These are phyloP conservation scores for Neurospora terricola DNA, from an alignment of 495 filamentous ascomycete genomes.

Conservation along the genomic window DNA sequence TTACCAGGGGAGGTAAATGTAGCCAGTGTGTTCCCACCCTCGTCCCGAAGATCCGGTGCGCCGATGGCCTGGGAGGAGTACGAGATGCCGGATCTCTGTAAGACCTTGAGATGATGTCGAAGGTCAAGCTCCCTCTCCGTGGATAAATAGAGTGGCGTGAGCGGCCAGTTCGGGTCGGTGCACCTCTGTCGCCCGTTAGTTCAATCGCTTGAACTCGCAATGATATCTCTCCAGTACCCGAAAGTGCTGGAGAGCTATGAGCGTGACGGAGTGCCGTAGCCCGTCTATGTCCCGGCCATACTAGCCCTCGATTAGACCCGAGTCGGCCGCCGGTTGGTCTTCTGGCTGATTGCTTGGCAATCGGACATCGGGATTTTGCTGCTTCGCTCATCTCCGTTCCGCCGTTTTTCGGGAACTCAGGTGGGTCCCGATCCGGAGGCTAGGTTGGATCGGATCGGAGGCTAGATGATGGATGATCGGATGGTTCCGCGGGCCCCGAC, in stretches of 20 bases:
- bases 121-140: neutral
- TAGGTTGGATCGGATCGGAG: neutral
- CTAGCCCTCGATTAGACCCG: neutral
- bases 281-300: neutral
- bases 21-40: neutral
- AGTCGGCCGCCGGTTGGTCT: neutral
- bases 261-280: neutral
- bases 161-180: neutral
- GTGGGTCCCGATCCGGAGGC: neutral
- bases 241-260: neutral
- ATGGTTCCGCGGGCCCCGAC: neutral
- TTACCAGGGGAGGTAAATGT: neutral
- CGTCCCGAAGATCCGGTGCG: neutral
- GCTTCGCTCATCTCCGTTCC: neutral
- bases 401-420: neutral
- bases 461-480: neutral
- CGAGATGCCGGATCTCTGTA: neutral
- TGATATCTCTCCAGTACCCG: neutral
- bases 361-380: neutral
- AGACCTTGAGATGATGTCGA: neutral
- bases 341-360: neutral
- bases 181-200: neutral
- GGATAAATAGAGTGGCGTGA: neutral
- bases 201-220: neutral
- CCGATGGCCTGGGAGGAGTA: neutral